These are phyloP conservation scores for Septoria linicola DNA, from an alignment of 2,329 filamentous ascomycete species.

Conservation along the genomic window DNA sequence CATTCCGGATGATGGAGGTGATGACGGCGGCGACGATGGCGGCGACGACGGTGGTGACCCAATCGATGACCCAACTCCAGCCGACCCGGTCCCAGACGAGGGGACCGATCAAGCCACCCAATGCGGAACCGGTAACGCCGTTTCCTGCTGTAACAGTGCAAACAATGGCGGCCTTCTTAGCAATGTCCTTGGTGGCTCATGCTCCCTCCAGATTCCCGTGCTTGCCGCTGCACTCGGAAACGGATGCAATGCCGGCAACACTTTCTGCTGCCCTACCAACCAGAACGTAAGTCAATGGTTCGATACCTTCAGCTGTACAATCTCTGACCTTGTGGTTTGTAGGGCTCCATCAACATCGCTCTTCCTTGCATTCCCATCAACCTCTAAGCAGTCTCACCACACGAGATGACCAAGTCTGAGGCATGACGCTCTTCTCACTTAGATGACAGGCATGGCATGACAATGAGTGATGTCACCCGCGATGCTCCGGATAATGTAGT, in stretches of 20 bases:
- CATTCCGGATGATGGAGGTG: not conserved
- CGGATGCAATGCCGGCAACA: slow-evolving; percentile 19
- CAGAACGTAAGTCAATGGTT: slow-evolving; percentile 12
- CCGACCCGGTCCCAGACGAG: too few relatives aligned
- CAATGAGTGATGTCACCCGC: not conserved
- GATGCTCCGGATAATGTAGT: too few relatives aligned
- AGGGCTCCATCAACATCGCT: slow-evolving; percentile 10
- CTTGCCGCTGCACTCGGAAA: slow-evolving; percentile 1
- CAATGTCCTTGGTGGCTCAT: slow-evolving; percentile 18
- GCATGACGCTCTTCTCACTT: not conserved
- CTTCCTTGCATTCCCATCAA: slow-evolving; percentile 11
- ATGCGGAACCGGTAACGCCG: slow-evolving; percentile 9
- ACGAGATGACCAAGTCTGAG: not conserved
- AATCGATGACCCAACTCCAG: not conserved
- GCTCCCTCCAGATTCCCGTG: slow-evolving; percentile 11
- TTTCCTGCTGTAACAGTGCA: slow-evolving; percentile 23
- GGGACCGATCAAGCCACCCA: not conserved
- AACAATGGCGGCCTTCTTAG: slow-evolving; percentile 4
- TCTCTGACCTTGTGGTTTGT: not conserved
- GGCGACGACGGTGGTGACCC: not conserved
- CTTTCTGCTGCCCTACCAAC: slow-evolving; percentile 25
- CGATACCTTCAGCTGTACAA: not conserved
- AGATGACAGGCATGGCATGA: not conserved
- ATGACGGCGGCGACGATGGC: not conserved
- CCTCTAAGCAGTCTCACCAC: not conserved